A percentile compares a stretch with the other conserved stretches of the same genome.
These are phyloP conservation scores for Fusarium newnesense DNA, from an alignment of 2,329 filamentous ascomycete species.

Conservation along the genomic window DNA sequence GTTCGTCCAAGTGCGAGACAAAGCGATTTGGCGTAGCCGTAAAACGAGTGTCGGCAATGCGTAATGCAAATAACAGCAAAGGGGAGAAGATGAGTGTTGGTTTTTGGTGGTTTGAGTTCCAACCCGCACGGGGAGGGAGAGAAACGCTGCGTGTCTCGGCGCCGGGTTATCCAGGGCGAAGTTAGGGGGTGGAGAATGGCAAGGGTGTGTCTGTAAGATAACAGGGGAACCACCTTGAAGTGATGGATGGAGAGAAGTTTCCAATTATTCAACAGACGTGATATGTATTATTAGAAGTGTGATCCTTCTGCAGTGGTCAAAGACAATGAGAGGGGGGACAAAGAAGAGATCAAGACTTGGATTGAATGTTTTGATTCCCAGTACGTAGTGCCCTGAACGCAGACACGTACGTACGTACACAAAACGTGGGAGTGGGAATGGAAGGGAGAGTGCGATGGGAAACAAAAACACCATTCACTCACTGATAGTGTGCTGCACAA, in stretches of 20 bases:
- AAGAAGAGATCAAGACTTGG: background rate
- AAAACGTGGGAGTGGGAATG: constrained; percentile 26
- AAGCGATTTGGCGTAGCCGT: constrained; percentile 29
- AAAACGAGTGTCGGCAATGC: constrained; percentile 44
- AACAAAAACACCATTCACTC: background rate
- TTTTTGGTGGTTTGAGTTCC: constrained; percentile 39
- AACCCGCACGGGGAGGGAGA: constrained; percentile 32
- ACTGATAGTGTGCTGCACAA: background rate
- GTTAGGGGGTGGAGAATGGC: constrained; percentile 12
- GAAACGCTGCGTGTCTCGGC: constrained; percentile 43
- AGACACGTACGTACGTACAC: constrained; percentile 6
- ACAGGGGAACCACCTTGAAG: constrained; percentile 31
- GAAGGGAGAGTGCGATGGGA: constrained; percentile 13
- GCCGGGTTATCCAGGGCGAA: constrained; percentile 41
- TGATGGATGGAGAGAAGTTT: constrained; percentile 27
- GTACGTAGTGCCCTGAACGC: background rate
- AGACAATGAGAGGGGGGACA: background rate
- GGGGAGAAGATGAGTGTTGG: constrained; percentile 33
- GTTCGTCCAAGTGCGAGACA: constrained; percentile 31
- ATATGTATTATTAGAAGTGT: background rate
- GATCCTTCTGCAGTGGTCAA: background rate
- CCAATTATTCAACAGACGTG: background rate
- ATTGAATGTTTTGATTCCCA: constrained; percentile 11
- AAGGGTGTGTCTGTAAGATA: constrained; percentile 27
- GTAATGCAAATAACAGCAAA: constrained; percentile 40